Percentiles rank a stretch among this genome's conserved stretches.
phyloP scores from a whole-genome alignment of 345 rosid genomes.

The Ricinus communis region DNA sequence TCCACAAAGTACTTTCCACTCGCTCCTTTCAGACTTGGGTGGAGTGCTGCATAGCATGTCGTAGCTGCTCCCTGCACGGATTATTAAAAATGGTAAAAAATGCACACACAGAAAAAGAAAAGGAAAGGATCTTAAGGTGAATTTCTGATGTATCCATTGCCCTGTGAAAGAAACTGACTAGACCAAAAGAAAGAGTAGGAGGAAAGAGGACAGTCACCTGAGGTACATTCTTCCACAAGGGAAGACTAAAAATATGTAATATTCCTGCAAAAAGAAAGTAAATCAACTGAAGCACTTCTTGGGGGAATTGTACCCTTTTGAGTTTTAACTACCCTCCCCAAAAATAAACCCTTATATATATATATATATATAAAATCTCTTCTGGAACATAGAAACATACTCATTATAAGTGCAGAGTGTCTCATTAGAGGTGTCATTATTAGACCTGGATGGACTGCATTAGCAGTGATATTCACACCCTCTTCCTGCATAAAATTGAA shows the following conservation, averaged over 20 bases:
- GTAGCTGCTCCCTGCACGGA: slow-evolving; percentile 85
- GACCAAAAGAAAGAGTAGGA: too few species aligned
- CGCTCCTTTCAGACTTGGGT: slow-evolving; percentile 63
- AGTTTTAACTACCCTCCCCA: too few species aligned
- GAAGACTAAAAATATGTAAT: slow-evolving; percentile 53
- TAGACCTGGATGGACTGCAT: slow-evolving; percentile 87
- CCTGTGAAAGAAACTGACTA: too few species aligned
- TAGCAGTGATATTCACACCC: slow-evolving; percentile 75
- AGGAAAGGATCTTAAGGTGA: too few species aligned
- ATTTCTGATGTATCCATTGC: too few species aligned
- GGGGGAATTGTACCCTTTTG: too few species aligned
- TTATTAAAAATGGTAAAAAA: not conserved
- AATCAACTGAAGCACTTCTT: not conserved
- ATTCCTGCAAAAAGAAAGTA: slow-evolving; percentile 40
- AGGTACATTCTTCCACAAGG: slow-evolving; percentile 81
- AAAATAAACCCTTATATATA: too few species aligned
- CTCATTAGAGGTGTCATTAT: slow-evolving; percentile 85
- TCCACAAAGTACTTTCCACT: slow-evolving; percentile 76
- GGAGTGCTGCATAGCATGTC: slow-evolving; percentile 80
- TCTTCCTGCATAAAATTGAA: slow-evolving; percentile 49
- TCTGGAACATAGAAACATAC: slow-evolving; percentile 35
- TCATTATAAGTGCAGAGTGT: slow-evolving; percentile 59
- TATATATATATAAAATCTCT: too few species aligned
- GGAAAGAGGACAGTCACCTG: too few species aligned
- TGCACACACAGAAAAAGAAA: not conserved